Conservation (phyloP, 169 alveolate species). For the Cryptosporidium tyzzeri region DNA sequence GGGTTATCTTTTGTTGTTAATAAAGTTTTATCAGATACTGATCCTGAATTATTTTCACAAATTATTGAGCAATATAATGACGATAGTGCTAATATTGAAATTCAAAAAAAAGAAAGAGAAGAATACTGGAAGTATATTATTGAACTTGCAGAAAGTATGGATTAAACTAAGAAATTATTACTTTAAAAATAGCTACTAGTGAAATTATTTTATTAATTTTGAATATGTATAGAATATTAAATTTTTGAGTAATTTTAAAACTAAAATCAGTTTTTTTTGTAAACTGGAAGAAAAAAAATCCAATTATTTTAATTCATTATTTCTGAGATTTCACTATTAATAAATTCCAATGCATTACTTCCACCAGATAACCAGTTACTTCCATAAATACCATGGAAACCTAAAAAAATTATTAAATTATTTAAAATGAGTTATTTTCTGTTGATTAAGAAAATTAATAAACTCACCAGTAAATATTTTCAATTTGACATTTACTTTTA, state of each 20-base stretch:
- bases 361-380: slow-evolving; percentile 46
- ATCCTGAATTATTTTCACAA: slow-evolving; percentile 79
- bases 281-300: neutral
- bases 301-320: neutral
- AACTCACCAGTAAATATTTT: slow-evolving; percentile 36
- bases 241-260: neutral
- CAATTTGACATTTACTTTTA: slow-evolving; percentile 14
- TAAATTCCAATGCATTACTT: slow-evolving; percentile 27
- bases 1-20: slow-evolving; percentile 80
- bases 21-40: slow-evolving; percentile 79
- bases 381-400: slow-evolving; percentile 72
- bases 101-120: slow-evolving; percentile 55
- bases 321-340: slow-evolving; percentile 25
- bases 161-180: neutral
- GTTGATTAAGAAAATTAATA: neutral
- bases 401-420: neutral
- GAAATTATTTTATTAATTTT: neutral
- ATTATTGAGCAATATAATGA: slow-evolving; percentile 42
- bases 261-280: neutral
- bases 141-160: slow-evolving; percentile 71
- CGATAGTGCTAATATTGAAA: slow-evolving; percentile 31
- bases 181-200: neutral
- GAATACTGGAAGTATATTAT: slow-evolving; percentile 69
- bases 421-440: no score
- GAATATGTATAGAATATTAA: neutral